phyloP scores from a whole-genome alignment of 495 filamentous ascomycete species.

The Penicillium alfredii region DNA sequence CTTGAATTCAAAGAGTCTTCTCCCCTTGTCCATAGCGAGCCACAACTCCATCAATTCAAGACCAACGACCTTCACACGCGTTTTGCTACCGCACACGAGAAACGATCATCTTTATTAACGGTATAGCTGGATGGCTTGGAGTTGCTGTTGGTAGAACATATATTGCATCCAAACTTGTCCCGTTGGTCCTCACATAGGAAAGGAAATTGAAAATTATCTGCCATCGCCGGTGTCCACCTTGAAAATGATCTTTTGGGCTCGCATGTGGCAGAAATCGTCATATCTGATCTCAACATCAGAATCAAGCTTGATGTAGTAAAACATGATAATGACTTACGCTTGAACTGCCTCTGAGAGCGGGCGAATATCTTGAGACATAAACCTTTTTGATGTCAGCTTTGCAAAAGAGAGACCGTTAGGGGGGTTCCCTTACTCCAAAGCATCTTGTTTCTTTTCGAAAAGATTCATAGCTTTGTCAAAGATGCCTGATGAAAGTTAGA shows the following conservation, averaged over 20 bases:
- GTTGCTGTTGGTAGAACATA: too few relatives aligned
- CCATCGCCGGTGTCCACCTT: too few relatives aligned
- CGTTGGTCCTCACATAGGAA: too few relatives aligned
- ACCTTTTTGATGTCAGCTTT: conserved; percentile 20
- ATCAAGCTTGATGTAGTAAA: background rate
- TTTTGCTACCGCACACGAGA: too few relatives aligned
- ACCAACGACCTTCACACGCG: too few relatives aligned
- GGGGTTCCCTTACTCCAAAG: conserved; percentile 22
- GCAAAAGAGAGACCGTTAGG: background rate
- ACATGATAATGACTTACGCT: conserved; percentile 27
- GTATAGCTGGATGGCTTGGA: too few relatives aligned
- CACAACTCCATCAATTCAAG: too few relatives aligned
- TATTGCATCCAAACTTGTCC: conserved; percentile 16
- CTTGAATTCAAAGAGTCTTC: too few relatives aligned
- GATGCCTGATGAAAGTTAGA: conserved; percentile 18
- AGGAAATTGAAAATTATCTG: too few relatives aligned
- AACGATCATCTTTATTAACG: too few relatives aligned
- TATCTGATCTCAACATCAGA: conserved; percentile 14
- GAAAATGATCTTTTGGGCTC: conserved; percentile 33
- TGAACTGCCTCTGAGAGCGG: conserved; percentile 32
- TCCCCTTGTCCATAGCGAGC: too few relatives aligned
- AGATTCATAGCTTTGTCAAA: conserved; percentile 59
- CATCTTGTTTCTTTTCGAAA: conserved; percentile 49
- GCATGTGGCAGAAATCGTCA: conserved; percentile 34
- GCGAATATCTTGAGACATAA: conserved; percentile 34